Evolutionary conservation across 352 stramenopile genomes (phyloP), one percentile per base, ranked within the genome.

Genomic region (Pythium brachiatum): DNA sequence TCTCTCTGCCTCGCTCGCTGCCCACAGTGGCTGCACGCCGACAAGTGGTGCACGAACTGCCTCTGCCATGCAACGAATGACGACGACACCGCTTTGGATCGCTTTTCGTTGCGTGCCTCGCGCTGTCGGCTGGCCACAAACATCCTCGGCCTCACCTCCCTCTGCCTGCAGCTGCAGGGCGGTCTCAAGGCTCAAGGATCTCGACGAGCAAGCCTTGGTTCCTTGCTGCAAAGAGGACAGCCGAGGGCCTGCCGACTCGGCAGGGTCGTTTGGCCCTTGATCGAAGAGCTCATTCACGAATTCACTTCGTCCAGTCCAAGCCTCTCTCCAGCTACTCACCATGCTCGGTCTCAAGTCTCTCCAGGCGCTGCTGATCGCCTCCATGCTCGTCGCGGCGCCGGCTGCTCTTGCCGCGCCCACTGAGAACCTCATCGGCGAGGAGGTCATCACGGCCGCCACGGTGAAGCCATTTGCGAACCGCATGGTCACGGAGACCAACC

Each of bases 391-490:
- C 15, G 26, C 29, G 3, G 48, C 48, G 21, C 29, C 48, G 13
- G 20, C 48, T 7, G 48, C 27, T 27, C 52, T 58, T 31, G 36
- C 48, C 34, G 5, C 23, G 9, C 52, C 47, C 27, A 20, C 20
- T 15, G 51, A 57, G 26, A 31, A 57, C 23, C 51, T 57, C 34
- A 43, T 57, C 29, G 51, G 51, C 18, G 51, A 57, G 21, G 51
- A 57, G 12, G 2, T 57, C n/a, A 38, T 57, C 31, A 57, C 29
- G 31, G 51, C 51, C 29, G 20, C 51, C 0, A 46, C 26, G n/a
- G 51, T 31, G 29, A 46, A 57, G 18, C 18, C 51, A 18, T 57
- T 32, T n/a, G 51, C 51, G 16, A 31, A 57, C 51, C 51, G 51
- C 34, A 46, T 21, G n/a, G 44, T 57, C n/a, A 31, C 29, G 7